Base-by-base conservation (phyloP, 129 eudicot species). In the Helichrysum umbraculigerum region DNA sequence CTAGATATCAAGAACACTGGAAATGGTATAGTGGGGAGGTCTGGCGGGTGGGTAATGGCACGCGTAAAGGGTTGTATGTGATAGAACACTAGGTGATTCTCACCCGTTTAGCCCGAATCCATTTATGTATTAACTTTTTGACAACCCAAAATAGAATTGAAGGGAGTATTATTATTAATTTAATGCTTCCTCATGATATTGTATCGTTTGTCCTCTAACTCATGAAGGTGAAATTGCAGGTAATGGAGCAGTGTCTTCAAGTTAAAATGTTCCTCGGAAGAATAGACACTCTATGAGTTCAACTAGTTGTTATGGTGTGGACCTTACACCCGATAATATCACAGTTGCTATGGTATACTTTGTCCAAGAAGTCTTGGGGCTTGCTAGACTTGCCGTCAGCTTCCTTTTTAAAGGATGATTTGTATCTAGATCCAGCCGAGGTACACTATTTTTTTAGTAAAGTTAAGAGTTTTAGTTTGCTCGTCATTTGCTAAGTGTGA, bases 391-490 rank as follows among this genome's bases (percentile, higher is more conserved):
- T 69, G 99, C 97, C 52, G 99, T 95, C 71, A 91, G 88, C 80
- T 95, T 91, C 82, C n/a, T 95, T 91, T 78, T 73, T 95, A 70
- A 95, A 95, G 87, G 99, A 95, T 81, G 96, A 95, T 76, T 82
- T 95, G 74, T 97, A 91, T 85, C 83, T 95, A 52, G 97, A 95
- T 84, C 99, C 99, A 72, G 97, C 99, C 6, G 99, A 95, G 96
- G 99, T 95, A 82, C 65, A 70, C 57, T 74, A 21, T 74, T 3
- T 35, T 37, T 57, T 75, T n/a, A 63, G n/a, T 68, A 66, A 32
- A 37, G 4, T 62, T 78, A 44, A 20, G 37, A 65, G 37, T n/a
- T 32, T 50, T 52, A 2, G 33, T 41, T 77, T 44, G 17, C 44
- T 30, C 58, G 21, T 41, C 28, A 25, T 41, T 79, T 63, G 66